Conservation (phyloP, 352 stramenopile genomes). For the Phytopythium boreale region DNA sequence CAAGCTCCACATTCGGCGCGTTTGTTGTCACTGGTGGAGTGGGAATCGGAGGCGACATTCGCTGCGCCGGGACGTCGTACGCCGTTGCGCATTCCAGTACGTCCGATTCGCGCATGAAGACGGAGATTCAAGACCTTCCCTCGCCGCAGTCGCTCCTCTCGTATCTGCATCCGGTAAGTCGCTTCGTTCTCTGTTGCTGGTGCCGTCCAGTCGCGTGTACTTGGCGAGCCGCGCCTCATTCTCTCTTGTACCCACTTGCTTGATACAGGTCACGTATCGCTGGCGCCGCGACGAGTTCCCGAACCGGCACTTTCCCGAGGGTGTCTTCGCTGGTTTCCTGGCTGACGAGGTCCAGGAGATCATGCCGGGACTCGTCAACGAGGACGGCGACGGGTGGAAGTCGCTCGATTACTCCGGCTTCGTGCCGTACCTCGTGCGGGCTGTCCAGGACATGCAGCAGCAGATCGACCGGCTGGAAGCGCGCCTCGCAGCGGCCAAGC, state of each 20-base stretch:
- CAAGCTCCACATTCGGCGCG: slow-evolving; percentile 17
- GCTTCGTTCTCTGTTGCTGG: not conserved
- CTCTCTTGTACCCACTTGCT: no score
- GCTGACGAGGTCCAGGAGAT: slow-evolving; percentile 60
- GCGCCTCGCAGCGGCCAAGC: not conserved
- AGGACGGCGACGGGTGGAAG: slow-evolving; percentile 47
- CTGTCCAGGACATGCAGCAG: slow-evolving; percentile 51
- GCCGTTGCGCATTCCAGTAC: slow-evolving; percentile 3
- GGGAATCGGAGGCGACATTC: slow-evolving; percentile 23
- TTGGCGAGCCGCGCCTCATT: not conserved
- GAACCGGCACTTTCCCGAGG: slow-evolving; percentile 30
- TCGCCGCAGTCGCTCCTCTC: slow-evolving; percentile 22
- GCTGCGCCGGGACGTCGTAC: slow-evolving; percentile 20
- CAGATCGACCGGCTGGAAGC: slow-evolving; percentile 15
- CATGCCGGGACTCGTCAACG: slow-evolving; percentile 48
- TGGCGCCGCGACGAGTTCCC: slow-evolving; percentile 46
- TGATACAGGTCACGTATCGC: slow-evolving; percentile 56
- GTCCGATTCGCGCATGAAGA: slow-evolving; percentile 48
- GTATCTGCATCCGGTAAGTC: slow-evolving; percentile 37
- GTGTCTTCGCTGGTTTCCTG: slow-evolving; percentile 49
- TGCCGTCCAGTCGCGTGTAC: not conserved
- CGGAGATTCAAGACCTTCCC: slow-evolving; percentile 17
- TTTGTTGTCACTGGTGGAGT: slow-evolving; percentile 40
- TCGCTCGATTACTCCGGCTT: slow-evolving; percentile 58
- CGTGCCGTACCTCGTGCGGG: slow-evolving; percentile 49